These are phyloP conservation scores for Termitomyces sp. DNA, from an alignment of 768 basidiomycete species.

Conservation along the genomic window DNA sequence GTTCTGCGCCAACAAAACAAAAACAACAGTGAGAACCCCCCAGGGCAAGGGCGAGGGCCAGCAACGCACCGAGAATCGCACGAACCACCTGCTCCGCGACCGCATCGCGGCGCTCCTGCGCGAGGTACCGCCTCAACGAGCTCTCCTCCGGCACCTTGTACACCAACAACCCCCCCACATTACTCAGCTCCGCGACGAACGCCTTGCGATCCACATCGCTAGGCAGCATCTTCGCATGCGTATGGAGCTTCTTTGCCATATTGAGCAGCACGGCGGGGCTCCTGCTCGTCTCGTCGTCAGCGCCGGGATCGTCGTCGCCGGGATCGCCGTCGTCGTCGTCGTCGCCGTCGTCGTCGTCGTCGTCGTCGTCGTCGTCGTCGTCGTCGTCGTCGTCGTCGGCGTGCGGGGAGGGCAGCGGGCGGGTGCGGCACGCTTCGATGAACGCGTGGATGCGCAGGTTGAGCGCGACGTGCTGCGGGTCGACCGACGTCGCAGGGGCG, in stretches of 20 bases:
- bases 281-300: slow-evolving; percentile 7
- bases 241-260: slow-evolving; percentile 64
- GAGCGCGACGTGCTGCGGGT: slow-evolving; percentile 71
- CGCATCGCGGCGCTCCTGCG: slow-evolving; percentile 69
- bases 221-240: slow-evolving; percentile 50
- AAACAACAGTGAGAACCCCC: no score
- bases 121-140: slow-evolving; percentile 69
- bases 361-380: neutral
- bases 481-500: slow-evolving; percentile 55
- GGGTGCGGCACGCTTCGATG: slow-evolving; percentile 77
- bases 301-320: no score
- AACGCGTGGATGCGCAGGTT: slow-evolving; percentile 88
- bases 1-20: slow-evolving; percentile 33
- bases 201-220: slow-evolving; percentile 49
- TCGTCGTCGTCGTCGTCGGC: slow-evolving; percentile 9
- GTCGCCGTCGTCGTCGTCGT: slow-evolving; percentile 11
- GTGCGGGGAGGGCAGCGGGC: slow-evolving; percentile 47
- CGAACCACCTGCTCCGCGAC: slow-evolving; percentile 87
- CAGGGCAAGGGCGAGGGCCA: no score
- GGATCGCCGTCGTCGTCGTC: neutral
- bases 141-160: slow-evolving; percentile 79
- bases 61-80: slow-evolving; percentile 81
- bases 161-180: slow-evolving; percentile 77
- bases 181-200: slow-evolving; percentile 66
- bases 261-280: slow-evolving; percentile 34